Conservation (phyloP, 2,329 filamentous ascomycete genomes). For the Colletotrichum melonis region DNA sequence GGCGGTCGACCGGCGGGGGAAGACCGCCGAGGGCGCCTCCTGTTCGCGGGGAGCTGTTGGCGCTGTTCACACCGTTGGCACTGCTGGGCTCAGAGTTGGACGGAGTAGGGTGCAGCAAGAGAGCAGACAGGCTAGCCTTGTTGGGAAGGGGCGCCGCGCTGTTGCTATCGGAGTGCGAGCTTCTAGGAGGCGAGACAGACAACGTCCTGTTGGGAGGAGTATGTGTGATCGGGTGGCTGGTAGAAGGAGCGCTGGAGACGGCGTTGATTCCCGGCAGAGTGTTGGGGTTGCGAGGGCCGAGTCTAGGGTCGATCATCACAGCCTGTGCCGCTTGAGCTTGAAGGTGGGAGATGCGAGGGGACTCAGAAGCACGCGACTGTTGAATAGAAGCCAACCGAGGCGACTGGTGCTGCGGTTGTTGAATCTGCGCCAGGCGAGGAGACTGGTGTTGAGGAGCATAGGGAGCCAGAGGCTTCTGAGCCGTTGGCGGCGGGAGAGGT, state of each 20-base stretch:
- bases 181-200: conserved; percentile 62
- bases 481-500: conserved; percentile 50
- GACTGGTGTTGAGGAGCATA: conserved; percentile 49
- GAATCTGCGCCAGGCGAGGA: conserved; percentile 40
- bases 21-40: conserved; percentile 62
- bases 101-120: conserved; percentile 63
- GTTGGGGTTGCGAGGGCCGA: conserved; percentile 52
- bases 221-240: conserved; percentile 44
- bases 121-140: conserved; percentile 60
- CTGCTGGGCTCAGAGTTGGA: conserved; percentile 58
- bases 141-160: conserved; percentile 41
- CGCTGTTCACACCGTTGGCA: conserved; percentile 55
- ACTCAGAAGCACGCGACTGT: conserved; percentile 43
- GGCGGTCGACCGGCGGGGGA: conserved; percentile 59
- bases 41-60: conserved; percentile 60
- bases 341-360: conserved; percentile 57
- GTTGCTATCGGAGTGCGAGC: conserved; percentile 49
- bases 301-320: conserved; percentile 50
- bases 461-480: conserved; percentile 43
- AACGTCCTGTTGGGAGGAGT: conserved; percentile 58
- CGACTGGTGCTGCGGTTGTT: conserved; percentile 37
- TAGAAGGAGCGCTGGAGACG: conserved; percentile 45
- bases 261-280: conserved; percentile 49
- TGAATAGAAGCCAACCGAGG: conserved; percentile 39
- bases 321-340: conserved; percentile 56